Percentiles rank a stretch among this genome's conserved stretches.
phyloP scores from a whole-genome alignment of 2,329 filamentous ascomycete species.

The Hymenoscyphus linearis region DNA sequence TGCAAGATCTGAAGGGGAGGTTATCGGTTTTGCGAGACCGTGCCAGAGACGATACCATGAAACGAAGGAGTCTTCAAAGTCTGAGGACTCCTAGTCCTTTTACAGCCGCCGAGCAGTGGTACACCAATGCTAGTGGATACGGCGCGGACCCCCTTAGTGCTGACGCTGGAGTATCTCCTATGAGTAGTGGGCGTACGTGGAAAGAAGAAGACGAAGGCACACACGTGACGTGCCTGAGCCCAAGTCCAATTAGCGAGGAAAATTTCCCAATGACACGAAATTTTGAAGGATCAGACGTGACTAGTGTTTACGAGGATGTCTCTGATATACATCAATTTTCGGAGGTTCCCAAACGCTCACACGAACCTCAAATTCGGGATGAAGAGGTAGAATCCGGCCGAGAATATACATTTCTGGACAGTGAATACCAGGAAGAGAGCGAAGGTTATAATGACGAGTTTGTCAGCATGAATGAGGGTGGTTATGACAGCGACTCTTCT shows the following conservation, averaged over 20 bases:
- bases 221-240: constrained; percentile 3
- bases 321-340: constrained; percentile 14
- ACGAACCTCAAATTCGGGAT: constrained; percentile 12
- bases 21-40: constrained; percentile 61
- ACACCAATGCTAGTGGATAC: constrained; percentile 24
- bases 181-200: constrained; percentile 15
- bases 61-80: constrained; percentile 56
- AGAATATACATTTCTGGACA: constrained; percentile 11
- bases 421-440: constrained; percentile 33
- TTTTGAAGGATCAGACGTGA: constrained; percentile 23
- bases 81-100: constrained; percentile 51
- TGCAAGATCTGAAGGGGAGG: constrained; percentile 62
- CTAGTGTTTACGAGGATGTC: constrained; percentile 30
- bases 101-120: constrained; percentile 33
- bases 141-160: constrained; percentile 20
- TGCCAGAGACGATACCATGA: constrained; percentile 58
- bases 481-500: constrained; percentile 51
- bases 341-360: constrained; percentile 5
- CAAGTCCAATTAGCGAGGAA: constrained; percentile 1
- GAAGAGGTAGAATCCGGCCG: constrained; percentile 10
- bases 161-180: constrained; percentile 23
- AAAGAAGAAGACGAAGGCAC: constrained; percentile 18
- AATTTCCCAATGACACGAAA: constrained; percentile 8
- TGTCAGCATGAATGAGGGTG: constrained; percentile 32
- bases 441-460: constrained; percentile 35